Base-by-base conservation (phyloP, 768 basidiomycete genomes). In the Lentinula lateritia region DNA sequence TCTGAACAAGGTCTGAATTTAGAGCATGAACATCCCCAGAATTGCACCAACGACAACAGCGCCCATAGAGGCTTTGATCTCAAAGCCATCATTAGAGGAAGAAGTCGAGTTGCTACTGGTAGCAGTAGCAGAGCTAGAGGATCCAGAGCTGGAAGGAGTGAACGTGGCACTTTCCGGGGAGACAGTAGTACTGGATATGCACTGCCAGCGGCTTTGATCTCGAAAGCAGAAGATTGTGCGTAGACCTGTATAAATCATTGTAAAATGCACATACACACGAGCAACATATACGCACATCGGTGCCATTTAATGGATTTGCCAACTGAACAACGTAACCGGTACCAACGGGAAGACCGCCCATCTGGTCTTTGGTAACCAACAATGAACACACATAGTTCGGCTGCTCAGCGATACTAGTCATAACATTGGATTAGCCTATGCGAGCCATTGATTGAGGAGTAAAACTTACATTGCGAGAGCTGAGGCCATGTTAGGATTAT, bases 341-440 rank as follows among this genome's bases (percentile, higher is more conserved):
- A 2, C 75, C 80, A 23, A 74, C 71, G n/a, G 77, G 52, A 20
- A 76, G 75, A 66, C 66, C 68, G 42, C 78, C 72, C 38, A 50
- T 59, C 70, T 80, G 77, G 61, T 84, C 73, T 59, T 72, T 67
- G 36, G 78, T 80, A 66, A 89, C 76, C 20, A 71, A 67, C 66
- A 78, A 74, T 8, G 86, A 87, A 72, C 88, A 88, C 52, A 86
- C 80, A 56, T 73, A 83, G 73, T 85, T 85, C 60, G 80, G 65
- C 62, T 86, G 69, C 55, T 78, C 70, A 38, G 84, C 71, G 41
- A 89, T 77, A 71, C 81, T 71, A 52, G 67, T 64, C 5, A 67
- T 57, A n/a, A 13, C 13, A 36, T 7, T 43, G 7, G 15, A 45
- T 45, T 16, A 58, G 56, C 35, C 20, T 13, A 28, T 0, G 18